phyloP scores from a whole-genome alignment of 2,329 filamentous ascomycete genomes.

The Colletotrichum siamense region DNA sequence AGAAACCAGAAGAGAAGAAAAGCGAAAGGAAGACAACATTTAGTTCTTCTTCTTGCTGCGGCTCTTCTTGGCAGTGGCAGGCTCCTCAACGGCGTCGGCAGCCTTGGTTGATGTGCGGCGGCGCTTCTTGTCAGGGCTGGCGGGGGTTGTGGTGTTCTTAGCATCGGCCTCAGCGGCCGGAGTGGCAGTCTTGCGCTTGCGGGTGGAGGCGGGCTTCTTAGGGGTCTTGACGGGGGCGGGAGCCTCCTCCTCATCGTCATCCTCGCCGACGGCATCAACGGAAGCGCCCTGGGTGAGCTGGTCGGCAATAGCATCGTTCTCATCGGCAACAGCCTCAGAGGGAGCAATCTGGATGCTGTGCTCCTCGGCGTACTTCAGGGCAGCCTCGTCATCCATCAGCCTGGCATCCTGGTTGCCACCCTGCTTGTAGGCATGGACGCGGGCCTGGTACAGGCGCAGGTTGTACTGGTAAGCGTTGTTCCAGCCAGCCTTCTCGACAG shows the following conservation, averaged over 20 bases:
- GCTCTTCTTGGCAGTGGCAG: slow-evolving; percentile 63
- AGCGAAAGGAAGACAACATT: slow-evolving; percentile 4
- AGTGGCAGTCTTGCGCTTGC: slow-evolving; percentile 62
- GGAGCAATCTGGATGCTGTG: slow-evolving; percentile 60
- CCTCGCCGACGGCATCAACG: slow-evolving; percentile 43
- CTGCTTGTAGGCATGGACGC: slow-evolving; percentile 68
- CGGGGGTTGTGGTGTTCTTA: slow-evolving; percentile 46
- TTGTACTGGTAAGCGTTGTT: slow-evolving; percentile 73
- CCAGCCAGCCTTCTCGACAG: slow-evolving; percentile 74
- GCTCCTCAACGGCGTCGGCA: slow-evolving; percentile 47
- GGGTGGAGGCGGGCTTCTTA: slow-evolving; percentile 56
- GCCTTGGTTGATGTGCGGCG: slow-evolving; percentile 63
- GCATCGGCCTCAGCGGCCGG: slow-evolving; percentile 47
- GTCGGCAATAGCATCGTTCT: slow-evolving; percentile 63
- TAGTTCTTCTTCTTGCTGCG: slow-evolving; percentile 22
- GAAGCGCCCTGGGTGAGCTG: slow-evolving; percentile 56
- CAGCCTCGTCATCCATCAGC: slow-evolving; percentile 66
- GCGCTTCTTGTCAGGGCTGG: slow-evolving; percentile 68
- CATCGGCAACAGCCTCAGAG: slow-evolving; percentile 48
- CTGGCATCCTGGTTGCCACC: slow-evolving; percentile 64
- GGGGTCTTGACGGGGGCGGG: slow-evolving; percentile 59
- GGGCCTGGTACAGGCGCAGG: slow-evolving; percentile 68
- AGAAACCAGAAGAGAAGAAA: slow-evolving; percentile 7
- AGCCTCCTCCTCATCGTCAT: slow-evolving; percentile 44
- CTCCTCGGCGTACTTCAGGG: slow-evolving; percentile 64